These are phyloP conservation scores for Trichoderma breve DNA, from an alignment of 2,329 filamentous ascomycete genomes.

Conservation along the genomic window DNA sequence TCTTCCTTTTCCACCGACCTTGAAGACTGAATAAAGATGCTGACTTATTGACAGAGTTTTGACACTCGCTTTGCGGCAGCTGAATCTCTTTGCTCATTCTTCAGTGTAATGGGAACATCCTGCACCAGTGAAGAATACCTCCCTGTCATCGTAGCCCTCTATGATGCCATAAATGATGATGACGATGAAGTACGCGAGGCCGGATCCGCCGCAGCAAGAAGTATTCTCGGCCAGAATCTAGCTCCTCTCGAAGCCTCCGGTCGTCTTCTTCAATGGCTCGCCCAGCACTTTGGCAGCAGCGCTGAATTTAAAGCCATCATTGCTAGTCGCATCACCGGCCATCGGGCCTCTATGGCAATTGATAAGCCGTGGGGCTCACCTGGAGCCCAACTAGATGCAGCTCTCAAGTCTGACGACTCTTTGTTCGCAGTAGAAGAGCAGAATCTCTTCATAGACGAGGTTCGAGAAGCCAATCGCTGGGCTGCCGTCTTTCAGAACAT, in stretches of 20 bases:
- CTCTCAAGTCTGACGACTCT: conserved; percentile 57
- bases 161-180: conserved; percentile 81
- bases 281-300: conserved; percentile 34
- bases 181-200: conserved; percentile 81
- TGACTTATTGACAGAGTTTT: conserved; percentile 49
- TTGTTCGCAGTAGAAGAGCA: conserved; percentile 89
- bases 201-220: conserved; percentile 51
- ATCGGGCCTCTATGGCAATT: neutral
- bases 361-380: conserved; percentile 30
- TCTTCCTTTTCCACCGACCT: neutral
- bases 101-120: conserved; percentile 28
- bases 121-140: conserved; percentile 42
- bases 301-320: conserved; percentile 42
- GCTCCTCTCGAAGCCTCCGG: conserved; percentile 49
- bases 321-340: conserved; percentile 41
- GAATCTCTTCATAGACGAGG: conserved; percentile 87
- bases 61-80: conserved; percentile 62
- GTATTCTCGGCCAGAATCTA: conserved; percentile 45
- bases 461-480: conserved; percentile 73
- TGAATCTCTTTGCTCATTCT: conserved; percentile 54
- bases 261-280: conserved; percentile 46
- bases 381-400: conserved; percentile 41
- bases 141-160: conserved; percentile 62
- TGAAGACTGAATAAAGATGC: neutral
- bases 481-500: conserved; percentile 44